Evolutionary conservation across 352 stramenopile species (phyloP).

Genomic region (Pilasporangium apinafurcum): DNA sequence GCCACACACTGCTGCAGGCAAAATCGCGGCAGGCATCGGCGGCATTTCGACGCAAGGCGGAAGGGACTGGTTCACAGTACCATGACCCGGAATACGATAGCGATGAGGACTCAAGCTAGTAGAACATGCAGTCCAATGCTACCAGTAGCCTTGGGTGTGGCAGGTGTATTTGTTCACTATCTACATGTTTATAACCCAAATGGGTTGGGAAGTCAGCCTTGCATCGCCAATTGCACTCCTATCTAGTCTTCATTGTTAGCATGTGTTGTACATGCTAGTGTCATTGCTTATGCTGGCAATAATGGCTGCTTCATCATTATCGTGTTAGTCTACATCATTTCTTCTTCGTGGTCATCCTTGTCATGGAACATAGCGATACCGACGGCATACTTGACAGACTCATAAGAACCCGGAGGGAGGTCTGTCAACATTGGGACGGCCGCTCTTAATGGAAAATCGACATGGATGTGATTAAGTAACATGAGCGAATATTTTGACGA

Average conservation of each 20-base stretch:
- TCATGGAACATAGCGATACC: constrained; percentile 15
- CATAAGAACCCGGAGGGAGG: constrained; percentile 3
- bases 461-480: too few relatives aligned
- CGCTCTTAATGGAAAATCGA: constrained; percentile 4
- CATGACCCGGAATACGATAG: constrained; percentile 78
- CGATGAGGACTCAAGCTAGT: constrained; percentile 76
- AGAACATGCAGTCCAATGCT: constrained; percentile 2
- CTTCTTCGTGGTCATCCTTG: constrained; percentile 12
- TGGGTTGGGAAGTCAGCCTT: background rate
- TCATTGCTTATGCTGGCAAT: too few relatives aligned
- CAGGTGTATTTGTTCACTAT: background rate
- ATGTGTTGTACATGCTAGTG: too few relatives aligned
- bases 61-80: constrained; percentile 35
- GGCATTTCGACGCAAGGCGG: constrained; percentile 27
- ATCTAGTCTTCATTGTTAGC: too few relatives aligned
- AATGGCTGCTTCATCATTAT: background rate
- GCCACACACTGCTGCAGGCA: constrained; percentile 69
- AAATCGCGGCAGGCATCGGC: constrained; percentile 53
- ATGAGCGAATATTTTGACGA: too few relatives aligned
- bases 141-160: background rate
- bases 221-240: too few relatives aligned
- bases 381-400: constrained; percentile 10
- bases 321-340: background rate
- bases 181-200: background rate
- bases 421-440: constrained; percentile 8